phyloP scores from a whole-genome alignment of 2,329 filamentous ascomycete species.

The Colletotrichum destructivum region DNA sequence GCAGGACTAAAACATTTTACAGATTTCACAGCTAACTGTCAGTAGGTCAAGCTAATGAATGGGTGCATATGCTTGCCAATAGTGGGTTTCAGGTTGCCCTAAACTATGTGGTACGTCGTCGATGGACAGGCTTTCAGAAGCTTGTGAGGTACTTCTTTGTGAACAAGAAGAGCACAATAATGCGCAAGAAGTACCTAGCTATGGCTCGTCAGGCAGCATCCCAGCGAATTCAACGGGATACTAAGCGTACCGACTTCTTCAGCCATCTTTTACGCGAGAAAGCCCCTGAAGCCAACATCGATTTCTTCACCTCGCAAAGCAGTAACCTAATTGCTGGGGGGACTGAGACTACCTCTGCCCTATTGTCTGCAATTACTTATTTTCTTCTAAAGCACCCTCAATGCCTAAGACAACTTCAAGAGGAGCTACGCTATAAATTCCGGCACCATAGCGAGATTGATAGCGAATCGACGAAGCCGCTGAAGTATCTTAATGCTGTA shows the following conservation, averaged over 20 bases:
- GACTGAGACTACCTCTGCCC: conserved; percentile 12
- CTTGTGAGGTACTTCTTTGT: background rate
- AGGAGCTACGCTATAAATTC: background rate
- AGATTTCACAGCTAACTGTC: no score
- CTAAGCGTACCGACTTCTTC: conserved; percentile 21
- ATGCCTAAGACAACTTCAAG: conserved; percentile 9
- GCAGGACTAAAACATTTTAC: no score
- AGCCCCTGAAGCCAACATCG: conserved; percentile 11
- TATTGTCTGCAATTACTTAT: conserved; percentile 11
- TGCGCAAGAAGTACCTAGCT: conserved; percentile 12
- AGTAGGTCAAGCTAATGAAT: conserved; percentile 18
- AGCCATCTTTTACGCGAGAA: conserved; percentile 23
- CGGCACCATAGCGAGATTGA: conserved; percentile 2
- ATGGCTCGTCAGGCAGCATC: background rate
- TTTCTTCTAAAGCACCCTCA: conserved; percentile 10
- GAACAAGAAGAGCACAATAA: conserved; percentile 15
- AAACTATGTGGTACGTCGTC: conserved; percentile 4
- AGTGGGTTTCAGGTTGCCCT: conserved; percentile 20
- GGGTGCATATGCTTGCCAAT: conserved; percentile 18
- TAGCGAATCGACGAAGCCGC: conserved; percentile 7
- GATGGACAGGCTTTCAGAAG: conserved; percentile 10
- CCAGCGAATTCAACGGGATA: background rate
- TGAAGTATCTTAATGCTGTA: conserved; percentile 5
- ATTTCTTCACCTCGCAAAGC: conserved; percentile 16
- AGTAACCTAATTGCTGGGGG: conserved; percentile 7